A percentile compares a stretch with the other conserved stretches of the same genome.
Conservation (phyloP, 1,139 yeast genomes). For the Zygosaccharomyces sapae region DNA sequence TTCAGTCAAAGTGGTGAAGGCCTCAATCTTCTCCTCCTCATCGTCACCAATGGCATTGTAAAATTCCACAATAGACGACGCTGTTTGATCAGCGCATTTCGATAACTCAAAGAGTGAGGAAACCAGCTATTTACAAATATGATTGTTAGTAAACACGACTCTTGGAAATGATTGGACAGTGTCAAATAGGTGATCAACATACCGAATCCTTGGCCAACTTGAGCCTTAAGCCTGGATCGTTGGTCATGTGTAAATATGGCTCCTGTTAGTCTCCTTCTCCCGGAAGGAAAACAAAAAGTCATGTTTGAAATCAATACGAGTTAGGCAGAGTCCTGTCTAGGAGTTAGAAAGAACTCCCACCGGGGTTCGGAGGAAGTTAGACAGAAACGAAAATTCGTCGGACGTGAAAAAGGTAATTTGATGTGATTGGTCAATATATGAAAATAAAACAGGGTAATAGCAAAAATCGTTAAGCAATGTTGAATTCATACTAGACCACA, state of each 20-base stretch:
- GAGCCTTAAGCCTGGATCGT: slow-evolving; percentile 33
- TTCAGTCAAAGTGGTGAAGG: slow-evolving; percentile 36
- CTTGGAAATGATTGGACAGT: background rate
- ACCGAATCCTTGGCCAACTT: slow-evolving; percentile 36
- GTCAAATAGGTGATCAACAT: slow-evolving; percentile 15
- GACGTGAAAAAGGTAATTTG: background rate
- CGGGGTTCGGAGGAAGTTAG: slow-evolving; percentile 2
- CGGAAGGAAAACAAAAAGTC: background rate
- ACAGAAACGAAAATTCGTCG: background rate
- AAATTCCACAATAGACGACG: slow-evolving; percentile 70
- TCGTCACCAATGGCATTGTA: slow-evolving; percentile 50
- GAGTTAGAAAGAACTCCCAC: slow-evolving; percentile 6
- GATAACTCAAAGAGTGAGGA: slow-evolving; percentile 75
- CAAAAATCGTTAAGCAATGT: too few relatives aligned
- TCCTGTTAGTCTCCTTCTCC: background rate
- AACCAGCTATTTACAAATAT: slow-evolving; percentile 44
- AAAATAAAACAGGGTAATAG: background rate
- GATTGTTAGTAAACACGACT: slow-evolving; percentile 5
- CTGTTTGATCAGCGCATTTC: slow-evolving; percentile 76
- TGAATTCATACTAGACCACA: too few relatives aligned
- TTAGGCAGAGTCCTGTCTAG: slow-evolving; percentile 3
- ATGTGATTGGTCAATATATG: background rate
- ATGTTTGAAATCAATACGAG: background rate
- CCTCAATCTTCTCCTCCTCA: slow-evolving; percentile 37
- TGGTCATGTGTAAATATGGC: slow-evolving; percentile 19